Conservation (phyloP, 1,139 yeast species). For the Lodderomyces orthopsilosis region DNA sequence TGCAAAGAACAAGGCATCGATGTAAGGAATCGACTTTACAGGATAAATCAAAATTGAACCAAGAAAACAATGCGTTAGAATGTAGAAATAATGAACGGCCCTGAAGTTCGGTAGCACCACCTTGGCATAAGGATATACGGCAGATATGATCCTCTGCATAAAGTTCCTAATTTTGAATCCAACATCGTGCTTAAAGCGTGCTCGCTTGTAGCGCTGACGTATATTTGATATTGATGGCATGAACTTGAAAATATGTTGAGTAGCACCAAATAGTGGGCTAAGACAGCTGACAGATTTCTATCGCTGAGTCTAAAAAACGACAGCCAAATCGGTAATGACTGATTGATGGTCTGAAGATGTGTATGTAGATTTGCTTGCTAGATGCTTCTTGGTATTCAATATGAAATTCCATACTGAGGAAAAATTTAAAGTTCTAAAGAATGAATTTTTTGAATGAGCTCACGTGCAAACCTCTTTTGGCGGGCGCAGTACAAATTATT, state of each 20-base stretch:
- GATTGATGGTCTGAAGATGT: background rate
- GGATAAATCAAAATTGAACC: constrained; percentile 79
- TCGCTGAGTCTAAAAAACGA: background rate
- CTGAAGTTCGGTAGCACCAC: constrained; percentile 69
- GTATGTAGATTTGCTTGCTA: background rate
- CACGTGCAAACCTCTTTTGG: background rate
- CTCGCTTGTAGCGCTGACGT: constrained; percentile 6
- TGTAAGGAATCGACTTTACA: constrained; percentile 59
- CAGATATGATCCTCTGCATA: constrained; percentile 23
- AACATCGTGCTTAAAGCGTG: constrained; percentile 5
- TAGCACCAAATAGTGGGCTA: background rate
- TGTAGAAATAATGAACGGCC: constrained; percentile 73
- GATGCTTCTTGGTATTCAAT: background rate
- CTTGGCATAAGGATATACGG: constrained; percentile 44
- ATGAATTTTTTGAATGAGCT: background rate
- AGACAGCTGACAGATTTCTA: background rate
- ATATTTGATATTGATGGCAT: background rate
- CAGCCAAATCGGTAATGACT: background rate
- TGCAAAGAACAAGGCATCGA: constrained; percentile 76
- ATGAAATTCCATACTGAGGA: background rate
- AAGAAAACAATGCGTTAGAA: constrained; percentile 50
- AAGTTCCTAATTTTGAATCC: constrained; percentile 24
- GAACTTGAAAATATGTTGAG: too few species aligned
- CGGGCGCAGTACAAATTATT: background rate
- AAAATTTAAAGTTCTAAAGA: background rate